phyloP scores from a whole-genome alignment of 805 yeast species.

The Lachancea waltii region DNA sequence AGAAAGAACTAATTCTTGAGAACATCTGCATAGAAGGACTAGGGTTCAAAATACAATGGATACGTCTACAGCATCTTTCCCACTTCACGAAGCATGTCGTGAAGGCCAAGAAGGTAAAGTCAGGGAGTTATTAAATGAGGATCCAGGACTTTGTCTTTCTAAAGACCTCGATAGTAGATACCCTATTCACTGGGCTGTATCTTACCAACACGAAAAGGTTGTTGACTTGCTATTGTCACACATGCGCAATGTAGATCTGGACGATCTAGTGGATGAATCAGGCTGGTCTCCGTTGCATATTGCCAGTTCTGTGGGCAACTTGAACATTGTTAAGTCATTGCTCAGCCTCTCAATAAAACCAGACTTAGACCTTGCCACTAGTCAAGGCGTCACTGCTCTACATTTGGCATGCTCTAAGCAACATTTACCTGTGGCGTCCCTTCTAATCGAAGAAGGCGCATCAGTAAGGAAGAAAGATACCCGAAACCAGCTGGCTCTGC shows the following conservation, averaged over 20 bases:
- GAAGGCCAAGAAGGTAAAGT: conserved; percentile 51
- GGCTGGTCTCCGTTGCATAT: conserved; percentile 91
- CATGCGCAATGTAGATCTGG: conserved; percentile 46
- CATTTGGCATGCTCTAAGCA: conserved; percentile 73
- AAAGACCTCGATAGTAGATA: conserved; percentile 72
- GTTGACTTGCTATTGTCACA: conserved; percentile 37
- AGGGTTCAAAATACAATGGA: background rate
- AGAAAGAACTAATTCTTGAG: no score
- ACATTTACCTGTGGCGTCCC: conserved; percentile 46
- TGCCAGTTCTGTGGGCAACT: conserved; percentile 67
- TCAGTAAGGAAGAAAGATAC: conserved; percentile 62
- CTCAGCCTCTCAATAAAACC: conserved; percentile 45
- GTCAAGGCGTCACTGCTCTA: conserved; percentile 65
- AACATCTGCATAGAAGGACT: no score
- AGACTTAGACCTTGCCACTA: conserved; percentile 55
- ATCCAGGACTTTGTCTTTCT: conserved; percentile 41
- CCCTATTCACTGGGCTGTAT: conserved; percentile 85
- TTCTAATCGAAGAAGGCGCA: conserved; percentile 49
- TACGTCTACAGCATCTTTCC: conserved; percentile 4
- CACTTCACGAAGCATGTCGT: conserved; percentile 59
- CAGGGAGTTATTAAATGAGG: conserved; percentile 41
- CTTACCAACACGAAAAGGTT: conserved; percentile 50
- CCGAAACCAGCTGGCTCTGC: conserved; percentile 60
- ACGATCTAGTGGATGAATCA: conserved; percentile 60
- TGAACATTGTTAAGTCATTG: conserved; percentile 45